These are phyloP conservation scores for Trichoderma asperellum DNA, from an alignment of 2,329 filamentous ascomycete genomes.

Conservation along the genomic window DNA sequence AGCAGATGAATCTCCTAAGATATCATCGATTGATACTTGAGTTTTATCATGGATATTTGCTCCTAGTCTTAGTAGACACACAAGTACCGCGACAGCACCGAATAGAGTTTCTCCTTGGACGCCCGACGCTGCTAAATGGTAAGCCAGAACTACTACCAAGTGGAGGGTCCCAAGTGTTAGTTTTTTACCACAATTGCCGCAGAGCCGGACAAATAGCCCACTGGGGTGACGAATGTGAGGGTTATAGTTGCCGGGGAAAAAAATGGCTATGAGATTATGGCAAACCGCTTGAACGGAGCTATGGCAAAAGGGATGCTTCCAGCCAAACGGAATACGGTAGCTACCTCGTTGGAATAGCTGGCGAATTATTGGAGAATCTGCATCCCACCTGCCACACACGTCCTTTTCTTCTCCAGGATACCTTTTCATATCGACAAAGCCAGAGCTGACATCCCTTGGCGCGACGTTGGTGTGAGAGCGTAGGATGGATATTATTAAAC, in stretches of 20 bases:
- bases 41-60: not conserved
- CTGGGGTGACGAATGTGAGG: not conserved
- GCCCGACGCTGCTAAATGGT: not conserved
- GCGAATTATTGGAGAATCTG: not conserved
- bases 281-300: conserved; percentile 10
- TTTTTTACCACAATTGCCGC: not conserved
- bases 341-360: not conserved
- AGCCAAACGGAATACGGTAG: not conserved
- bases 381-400: conserved; percentile 1
- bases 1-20: not conserved
- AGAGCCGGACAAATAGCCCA: not conserved
- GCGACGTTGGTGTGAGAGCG: not conserved
- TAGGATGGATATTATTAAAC: not conserved
- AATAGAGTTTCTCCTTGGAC: conserved; percentile 1
- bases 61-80: conserved; percentile 2
- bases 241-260: not conserved
- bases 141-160: not conserved
- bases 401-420: conserved; percentile 12
- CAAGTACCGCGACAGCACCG: not conserved
- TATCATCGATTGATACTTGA: not conserved
- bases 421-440: not conserved
- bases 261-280: not conserved
- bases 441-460: not conserved
- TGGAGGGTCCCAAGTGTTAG: not conserved
- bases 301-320: conserved; percentile 11